Percentiles rank a stretch among this genome's conserved stretches.
These are phyloP conservation scores for Pyrus pyrifolia DNA, from an alignment of 306 rosid genomes.

Conservation along the genomic window DNA sequence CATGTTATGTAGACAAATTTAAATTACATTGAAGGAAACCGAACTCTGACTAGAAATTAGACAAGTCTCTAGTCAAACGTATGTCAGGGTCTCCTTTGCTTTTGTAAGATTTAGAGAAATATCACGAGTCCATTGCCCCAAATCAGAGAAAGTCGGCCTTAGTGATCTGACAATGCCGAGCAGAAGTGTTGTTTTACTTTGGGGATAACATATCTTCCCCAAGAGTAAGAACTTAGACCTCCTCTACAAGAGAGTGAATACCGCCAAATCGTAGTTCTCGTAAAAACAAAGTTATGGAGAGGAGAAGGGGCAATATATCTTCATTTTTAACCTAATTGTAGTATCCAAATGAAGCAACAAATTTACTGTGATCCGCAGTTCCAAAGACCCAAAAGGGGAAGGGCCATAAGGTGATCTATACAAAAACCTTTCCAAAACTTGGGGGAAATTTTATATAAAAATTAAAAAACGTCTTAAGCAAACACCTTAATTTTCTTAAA, in stretches of 20 bases:
- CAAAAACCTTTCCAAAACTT: constrained; percentile 25
- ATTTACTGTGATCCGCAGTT: constrained; percentile 11
- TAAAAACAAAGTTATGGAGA: neutral
- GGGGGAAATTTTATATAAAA: neutral
- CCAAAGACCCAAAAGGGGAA: neutral
- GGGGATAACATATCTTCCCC: too few relatives aligned
- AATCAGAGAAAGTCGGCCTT: neutral
- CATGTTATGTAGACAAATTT: too few relatives aligned
- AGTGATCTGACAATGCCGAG: neutral
- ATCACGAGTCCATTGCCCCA: too few relatives aligned
- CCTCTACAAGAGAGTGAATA: neutral
- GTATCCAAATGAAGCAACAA: constrained; percentile 6
- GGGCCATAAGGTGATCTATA: constrained; percentile 22
- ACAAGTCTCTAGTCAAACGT: too few relatives aligned
- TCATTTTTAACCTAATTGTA: neutral
- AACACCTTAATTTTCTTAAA: constrained; percentile 19
- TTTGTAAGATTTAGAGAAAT: too few relatives aligned
- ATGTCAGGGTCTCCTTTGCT: too few relatives aligned
- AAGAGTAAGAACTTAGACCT: neutral
- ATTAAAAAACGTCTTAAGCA: constrained; percentile 8
- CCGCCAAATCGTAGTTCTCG: too few relatives aligned
- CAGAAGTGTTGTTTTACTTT: neutral
- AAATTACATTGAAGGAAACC: too few relatives aligned
- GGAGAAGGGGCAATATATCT: neutral
- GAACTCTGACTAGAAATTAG: too few relatives aligned